Evolutionary conservation across 352 stramenopile genomes (phyloP), one percentile per base, ranked within the genome.

Genomic region (Ophiocytium majus): DNA sequence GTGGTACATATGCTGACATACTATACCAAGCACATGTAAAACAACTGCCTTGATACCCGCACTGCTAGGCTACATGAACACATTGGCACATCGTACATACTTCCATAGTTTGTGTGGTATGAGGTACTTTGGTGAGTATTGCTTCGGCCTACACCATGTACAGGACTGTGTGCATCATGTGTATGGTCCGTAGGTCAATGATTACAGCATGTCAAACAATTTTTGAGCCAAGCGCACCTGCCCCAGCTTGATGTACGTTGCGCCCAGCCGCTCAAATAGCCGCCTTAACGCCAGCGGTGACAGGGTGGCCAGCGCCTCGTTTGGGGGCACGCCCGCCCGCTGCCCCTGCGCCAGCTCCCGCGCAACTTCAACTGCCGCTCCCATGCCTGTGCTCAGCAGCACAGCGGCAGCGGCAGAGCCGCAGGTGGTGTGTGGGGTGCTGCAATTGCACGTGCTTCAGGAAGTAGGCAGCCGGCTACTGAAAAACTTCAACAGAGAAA

Each of bases 241-340:
- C 10, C 92, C 91, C 19, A 95, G 84, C 85, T 95, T 95, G 32
- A 95, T 89, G 82, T 95, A 95, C 1, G 93, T 95, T 10, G 92
- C 92, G 50, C 92, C 92, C 33, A 95, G 86, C 71, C 90, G 88
- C 87, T 95, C 92, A 88, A 95, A 95, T 0, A 95, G 76, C 50
- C 84, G 81, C n/a, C 83, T 10, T 43, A 87, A 32, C 9, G 83
- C 79, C 19, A 74, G 63, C 10, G 83, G 83, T 17, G 83, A 78
- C 66, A 78, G 32, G 5, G 32, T 17, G 5, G 32, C 35, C 32
- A 78, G 32, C 32, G 66, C 35, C 32, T 78, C 66, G 5, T 5
- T 10, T 78, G 66, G 35, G 5, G 35, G 66, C 32, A 43, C 5
- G 5, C 66, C 66, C 32, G 5, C 5, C 35, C 35, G 5, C 66